A percentile compares a stretch with the other conserved stretches of the same genome.
Evolutionary conservation across 306 rosid species (phyloP).

Genomic region (Medicago ruthenica): DNA sequence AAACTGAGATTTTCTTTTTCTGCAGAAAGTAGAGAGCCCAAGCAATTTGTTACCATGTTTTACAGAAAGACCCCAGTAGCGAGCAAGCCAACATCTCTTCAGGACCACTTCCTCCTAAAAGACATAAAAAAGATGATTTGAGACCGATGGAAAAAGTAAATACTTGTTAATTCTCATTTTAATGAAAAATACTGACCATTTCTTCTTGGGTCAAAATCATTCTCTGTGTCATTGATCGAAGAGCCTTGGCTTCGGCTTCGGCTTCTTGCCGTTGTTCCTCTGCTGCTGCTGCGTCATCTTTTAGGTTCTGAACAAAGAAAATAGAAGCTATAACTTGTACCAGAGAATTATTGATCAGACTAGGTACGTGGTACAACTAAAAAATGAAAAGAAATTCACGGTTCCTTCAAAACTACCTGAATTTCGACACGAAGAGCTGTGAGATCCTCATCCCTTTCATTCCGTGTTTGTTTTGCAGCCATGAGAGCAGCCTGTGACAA

Average conservation of each 20-base stretch:
- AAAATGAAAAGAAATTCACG: background rate
- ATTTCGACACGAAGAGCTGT: slow-evolving; percentile 80
- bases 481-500: slow-evolving; percentile 84
- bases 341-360: slow-evolving; percentile 32
- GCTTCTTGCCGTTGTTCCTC: slow-evolving; percentile 82
- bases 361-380: slow-evolving; percentile 20
- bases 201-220: slow-evolving; percentile 99
- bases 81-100: slow-evolving; percentile 99
- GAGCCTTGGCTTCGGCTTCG: slow-evolving; percentile 90
- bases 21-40: slow-evolving; percentile 40
- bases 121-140: slow-evolving; percentile 27
- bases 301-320: slow-evolving; percentile 67
- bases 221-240: slow-evolving; percentile 90
- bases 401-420: slow-evolving; percentile 57
- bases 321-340: slow-evolving; percentile 38
- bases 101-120: slow-evolving; percentile 95
- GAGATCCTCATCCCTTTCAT: slow-evolving; percentile 79
- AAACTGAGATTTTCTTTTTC: slow-evolving; percentile 33
- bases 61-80: slow-evolving; percentile 94
- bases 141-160: slow-evolving; percentile 27
- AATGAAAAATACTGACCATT: slow-evolving; percentile 72
- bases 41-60: slow-evolving; percentile 70
- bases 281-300: slow-evolving; percentile 77
- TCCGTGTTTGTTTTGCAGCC: slow-evolving; percentile 86
- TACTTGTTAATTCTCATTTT: slow-evolving; percentile 32